Base-by-base conservation (phyloP, 202 grass and related monocot genomes). In the Zizania palustris region DNA sequence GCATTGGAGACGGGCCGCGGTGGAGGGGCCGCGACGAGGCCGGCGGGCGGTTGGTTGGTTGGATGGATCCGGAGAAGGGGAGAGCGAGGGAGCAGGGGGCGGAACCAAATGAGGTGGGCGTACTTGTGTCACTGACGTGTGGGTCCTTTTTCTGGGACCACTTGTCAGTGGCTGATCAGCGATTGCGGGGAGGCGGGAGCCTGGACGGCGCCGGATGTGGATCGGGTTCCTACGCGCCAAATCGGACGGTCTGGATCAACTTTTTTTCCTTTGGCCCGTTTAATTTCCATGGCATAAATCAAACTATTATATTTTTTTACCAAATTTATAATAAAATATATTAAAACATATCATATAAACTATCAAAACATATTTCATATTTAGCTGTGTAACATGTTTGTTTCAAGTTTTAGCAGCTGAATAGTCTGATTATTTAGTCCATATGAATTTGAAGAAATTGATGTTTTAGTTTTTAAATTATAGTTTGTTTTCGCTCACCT, bases 1-100 rank as follows among this genome's bases (percentile, higher is more conserved):
- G 74, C 88, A 86, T 78, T 86, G 74, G 83, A 53, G 78, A 75
- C 77, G 78, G 71, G 21, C 28, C 28, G 28, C 72, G 78, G 78
- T 67, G 71, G 40, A 58, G 50, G 62, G 45, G 62, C 40, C 51
- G 33, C 78, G 67, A 82, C 69, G 77, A 64, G 58, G 69, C 70
- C 63, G 79, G 79, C 49, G 79, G 51, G n/a, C 51, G 58, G 2
- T 42, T 49, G 78, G 80, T 83, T 84, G 80, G 63, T 69, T 73
- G 80, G 69, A 69, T 88, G 81, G 65, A 80, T 69, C 83, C 83
- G 79, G 79, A 39, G 74, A 69, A 72, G 54, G 63, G 71, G 12
- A 57, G 72, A 41, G 74, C 2, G 18, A 69, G 48, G 56, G 18
- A 69, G 48, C 48, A 74, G 53, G 46, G 41, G 69, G 36, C 71